Evolutionary conservation across 1,284 basidiomycete species (phyloP).

Genomic region (Rhodotorula sp.): DNA sequence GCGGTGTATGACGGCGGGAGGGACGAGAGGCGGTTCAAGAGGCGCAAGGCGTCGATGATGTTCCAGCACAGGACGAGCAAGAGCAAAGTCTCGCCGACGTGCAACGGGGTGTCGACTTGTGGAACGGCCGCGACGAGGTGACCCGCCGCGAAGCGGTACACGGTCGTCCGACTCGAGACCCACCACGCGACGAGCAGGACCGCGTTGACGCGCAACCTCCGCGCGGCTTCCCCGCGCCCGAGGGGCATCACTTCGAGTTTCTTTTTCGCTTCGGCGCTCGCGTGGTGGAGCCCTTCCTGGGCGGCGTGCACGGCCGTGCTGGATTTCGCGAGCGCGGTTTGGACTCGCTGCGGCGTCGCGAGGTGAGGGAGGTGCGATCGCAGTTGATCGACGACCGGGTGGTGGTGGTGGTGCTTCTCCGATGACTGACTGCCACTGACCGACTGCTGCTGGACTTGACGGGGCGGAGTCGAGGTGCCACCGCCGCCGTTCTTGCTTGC

Average conservation of each 20-base stretch:
- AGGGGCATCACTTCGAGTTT: slow-evolving; percentile 26
- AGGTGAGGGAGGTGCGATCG: slow-evolving; percentile 4
- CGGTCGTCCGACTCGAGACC: slow-evolving; percentile 28
- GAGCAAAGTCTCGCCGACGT: slow-evolving; percentile 30
- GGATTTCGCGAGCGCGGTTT: slow-evolving; percentile 5
- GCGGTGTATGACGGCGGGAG: slow-evolving; percentile 17
- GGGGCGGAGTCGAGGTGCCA: slow-evolving; percentile 12
- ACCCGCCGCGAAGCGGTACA: slow-evolving; percentile 27
- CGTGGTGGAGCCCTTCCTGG: slow-evolving; percentile 2
- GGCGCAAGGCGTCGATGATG: slow-evolving; percentile 34
- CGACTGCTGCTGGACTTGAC: slow-evolving; percentile 6
- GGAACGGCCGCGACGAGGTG: slow-evolving; percentile 32
- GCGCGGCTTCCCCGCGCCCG: slow-evolving; percentile 29
- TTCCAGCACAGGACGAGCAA: slow-evolving; percentile 36
- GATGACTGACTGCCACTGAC: background rate
- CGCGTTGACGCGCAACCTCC: slow-evolving; percentile 31
- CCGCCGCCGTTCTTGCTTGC: background rate
- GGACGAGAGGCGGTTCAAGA: slow-evolving; percentile 31
- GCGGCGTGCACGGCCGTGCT: slow-evolving; percentile 3
- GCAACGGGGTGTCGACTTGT: slow-evolving; percentile 31
- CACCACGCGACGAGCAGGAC: slow-evolving; percentile 35
- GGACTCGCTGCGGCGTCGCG: slow-evolving; percentile 14
- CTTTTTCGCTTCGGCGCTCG: slow-evolving; percentile 15
- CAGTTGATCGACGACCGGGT: background rate
- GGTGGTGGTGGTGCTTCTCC: background rate